Evolutionary conservation across 768 basidiomycete genomes (phyloP).

Genomic region (Tylopilus rubrobrunneus): DNA sequence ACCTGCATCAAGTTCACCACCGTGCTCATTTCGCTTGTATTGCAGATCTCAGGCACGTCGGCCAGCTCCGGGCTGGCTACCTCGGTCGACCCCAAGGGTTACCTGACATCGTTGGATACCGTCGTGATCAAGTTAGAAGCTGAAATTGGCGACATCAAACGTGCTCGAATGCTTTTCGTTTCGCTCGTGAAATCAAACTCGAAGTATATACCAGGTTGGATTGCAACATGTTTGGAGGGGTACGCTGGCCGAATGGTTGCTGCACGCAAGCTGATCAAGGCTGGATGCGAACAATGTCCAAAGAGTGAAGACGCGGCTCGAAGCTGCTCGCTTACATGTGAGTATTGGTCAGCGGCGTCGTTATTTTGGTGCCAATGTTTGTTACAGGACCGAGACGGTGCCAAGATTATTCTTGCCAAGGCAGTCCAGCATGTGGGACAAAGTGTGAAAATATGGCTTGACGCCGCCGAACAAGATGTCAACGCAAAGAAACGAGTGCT

Average conservation of each 20-base stretch:
- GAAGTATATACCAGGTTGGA: slow-evolving; percentile 98
- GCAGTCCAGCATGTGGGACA: too few relatives aligned
- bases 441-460: slow-evolving; percentile 78
- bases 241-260: slow-evolving; percentile 96
- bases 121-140: slow-evolving; percentile 89
- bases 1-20: background rate
- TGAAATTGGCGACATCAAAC: slow-evolving; percentile 98
- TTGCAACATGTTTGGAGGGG: slow-evolving; percentile 93
- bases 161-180: slow-evolving; percentile 93
- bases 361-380: background rate
- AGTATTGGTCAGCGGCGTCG: slow-evolving; percentile 20
- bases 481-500: slow-evolving; percentile 88
- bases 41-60: slow-evolving; percentile 67
- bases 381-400: slow-evolving; percentile 79
- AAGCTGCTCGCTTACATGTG: slow-evolving; percentile 87
- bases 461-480: slow-evolving; percentile 79
- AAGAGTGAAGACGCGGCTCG: slow-evolving; percentile 95
- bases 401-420: slow-evolving; percentile 82
- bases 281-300: slow-evolving; percentile 92
- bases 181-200: slow-evolving; percentile 96
- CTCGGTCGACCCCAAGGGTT: slow-evolving; percentile 96
- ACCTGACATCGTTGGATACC: slow-evolving; percentile 90
- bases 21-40: background rate
- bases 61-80: slow-evolving; percentile 72
- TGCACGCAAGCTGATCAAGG: slow-evolving; percentile 88